Percentiles rank a stretch among this genome's conserved stretches.
Conservation (phyloP, 495 filamentous ascomycete species). For the Xylaria flabelliformis region DNA sequence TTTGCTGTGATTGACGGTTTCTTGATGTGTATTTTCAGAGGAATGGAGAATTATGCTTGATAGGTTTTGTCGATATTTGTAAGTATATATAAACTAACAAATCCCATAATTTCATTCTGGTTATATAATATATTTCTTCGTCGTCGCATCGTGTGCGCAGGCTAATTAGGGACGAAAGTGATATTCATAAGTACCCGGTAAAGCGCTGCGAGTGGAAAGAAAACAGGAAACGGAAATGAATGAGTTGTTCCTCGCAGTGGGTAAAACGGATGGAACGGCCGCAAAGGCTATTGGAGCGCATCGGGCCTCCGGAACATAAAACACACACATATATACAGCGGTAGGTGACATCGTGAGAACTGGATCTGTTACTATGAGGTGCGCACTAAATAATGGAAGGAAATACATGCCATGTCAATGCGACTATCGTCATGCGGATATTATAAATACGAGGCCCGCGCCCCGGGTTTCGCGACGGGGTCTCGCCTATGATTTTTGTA, state of each 20-base stretch:
- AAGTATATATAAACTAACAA: too few relatives aligned
- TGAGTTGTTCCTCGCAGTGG: conserved; percentile 9
- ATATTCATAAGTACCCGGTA: not conserved
- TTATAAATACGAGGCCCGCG: conserved; percentile 7
- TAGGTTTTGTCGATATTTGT: not conserved
- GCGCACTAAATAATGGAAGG: not conserved
- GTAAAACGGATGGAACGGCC: conserved; percentile 4
- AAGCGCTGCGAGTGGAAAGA: not conserved
- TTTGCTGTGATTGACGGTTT: not conserved
- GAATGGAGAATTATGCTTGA: not conserved
- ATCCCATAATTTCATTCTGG: not conserved
- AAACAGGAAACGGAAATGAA: not conserved
- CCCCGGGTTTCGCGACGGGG: not conserved
- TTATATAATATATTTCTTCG: not conserved
- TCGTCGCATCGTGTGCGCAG: not conserved
- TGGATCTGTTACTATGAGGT: not conserved
- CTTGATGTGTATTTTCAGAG: not conserved
- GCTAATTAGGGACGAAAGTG: not conserved
- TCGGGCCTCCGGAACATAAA: conserved; percentile 2
- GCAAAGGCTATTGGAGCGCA: conserved; percentile 25
- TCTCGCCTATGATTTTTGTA: not conserved
- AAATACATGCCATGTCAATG: conserved; percentile 4
- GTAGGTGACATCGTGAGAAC: conserved; percentile 3
- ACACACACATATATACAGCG: conserved; percentile 1
- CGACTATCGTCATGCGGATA: not conserved